Base-by-base conservation (phyloP, 2,329 filamentous ascomycete species). In the Leptographium wingfieldii region DNA sequence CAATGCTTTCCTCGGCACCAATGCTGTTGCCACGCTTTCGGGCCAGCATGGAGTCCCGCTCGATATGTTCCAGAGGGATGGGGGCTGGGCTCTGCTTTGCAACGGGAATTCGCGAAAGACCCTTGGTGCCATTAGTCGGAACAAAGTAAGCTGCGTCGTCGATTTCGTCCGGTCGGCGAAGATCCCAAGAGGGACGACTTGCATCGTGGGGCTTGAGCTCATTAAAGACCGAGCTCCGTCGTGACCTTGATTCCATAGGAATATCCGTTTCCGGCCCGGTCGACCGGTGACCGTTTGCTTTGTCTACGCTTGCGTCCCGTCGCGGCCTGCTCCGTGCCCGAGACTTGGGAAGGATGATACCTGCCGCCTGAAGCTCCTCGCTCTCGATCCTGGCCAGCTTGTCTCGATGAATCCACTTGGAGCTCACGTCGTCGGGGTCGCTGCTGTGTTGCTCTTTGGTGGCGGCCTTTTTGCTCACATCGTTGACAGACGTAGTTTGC, bases 381-480 rank as follows among this genome's bases (percentile, higher is more conserved):
- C 77, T 92, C 73, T 94, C 89, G 66, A 92, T 94, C 68, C 82
- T 83, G 59, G 87, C 88, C 63, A 94, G 74, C 73, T 92, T 92
- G 73, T 94, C 89, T 60, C 89, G 78, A 68, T 94, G 89, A 66
- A 94, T 92, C 89, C 89, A 94, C 71, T 89, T 86, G 38, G 84
- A 87, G 62, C 83, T 78, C 62, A 87, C 84, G 40, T 77, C 73
- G 40, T 77, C 74, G 10, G 65, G 65, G 12, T 68, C 67, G 40
- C 70, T 68, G 27, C 65, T 61, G 40, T 65, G 59, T 48, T 70
- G 67, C 29, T 73, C 69, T 54, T 68, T 67, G 38, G 67, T 69
- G 49, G 59, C 63, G 51, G 64, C 64, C 56, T 63, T 65, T 51
- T 64, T 67, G 59, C 60, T 63, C 6, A 63, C 52, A 10, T 65